These are phyloP conservation scores for Pythium plurisporium DNA, from an alignment of 352 stramenopile species.

Conservation along the genomic window DNA sequence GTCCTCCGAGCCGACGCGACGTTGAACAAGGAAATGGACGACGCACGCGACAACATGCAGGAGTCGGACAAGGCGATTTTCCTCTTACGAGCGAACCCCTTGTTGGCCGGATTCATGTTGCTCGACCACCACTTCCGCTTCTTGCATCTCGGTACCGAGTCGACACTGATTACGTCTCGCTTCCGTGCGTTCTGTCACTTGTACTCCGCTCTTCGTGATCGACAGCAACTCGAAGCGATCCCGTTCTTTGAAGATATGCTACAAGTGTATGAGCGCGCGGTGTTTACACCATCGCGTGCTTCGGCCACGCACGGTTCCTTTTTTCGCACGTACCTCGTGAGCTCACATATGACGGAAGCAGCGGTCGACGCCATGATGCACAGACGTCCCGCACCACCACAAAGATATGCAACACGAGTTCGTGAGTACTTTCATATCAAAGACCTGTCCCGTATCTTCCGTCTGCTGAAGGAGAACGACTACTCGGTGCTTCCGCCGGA, in stretches of 20 bases:
- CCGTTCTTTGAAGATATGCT: neutral
- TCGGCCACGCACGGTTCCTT: neutral
- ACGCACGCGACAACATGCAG: neutral
- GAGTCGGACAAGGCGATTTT: neutral
- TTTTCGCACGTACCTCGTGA: neutral
- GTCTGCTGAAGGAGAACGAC: conserved; percentile 1
- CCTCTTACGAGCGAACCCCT: conserved; percentile 14
- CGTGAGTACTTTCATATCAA: neutral
- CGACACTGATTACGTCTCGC: conserved; percentile 17
- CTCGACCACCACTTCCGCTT: conserved; percentile 27
- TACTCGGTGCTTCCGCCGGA: neutral
- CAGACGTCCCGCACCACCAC: neutral
- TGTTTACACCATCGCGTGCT: neutral
- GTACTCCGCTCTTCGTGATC: neutral
- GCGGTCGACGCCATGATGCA: conserved; percentile 19
- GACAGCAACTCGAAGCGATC: neutral
- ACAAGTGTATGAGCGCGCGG: neutral
- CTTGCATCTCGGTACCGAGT: conserved; percentile 18
- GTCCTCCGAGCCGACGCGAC: neutral
- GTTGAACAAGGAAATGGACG: neutral
- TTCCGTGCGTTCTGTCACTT: neutral
- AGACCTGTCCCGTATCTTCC: neutral
- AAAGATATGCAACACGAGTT: conserved; percentile 21
- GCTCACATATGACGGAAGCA: conserved; percentile 18
- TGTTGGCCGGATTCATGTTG: conserved; percentile 29